phyloP scores from a whole-genome alignment of 352 stramenopile genomes.

The Plasmopara viticola region DNA sequence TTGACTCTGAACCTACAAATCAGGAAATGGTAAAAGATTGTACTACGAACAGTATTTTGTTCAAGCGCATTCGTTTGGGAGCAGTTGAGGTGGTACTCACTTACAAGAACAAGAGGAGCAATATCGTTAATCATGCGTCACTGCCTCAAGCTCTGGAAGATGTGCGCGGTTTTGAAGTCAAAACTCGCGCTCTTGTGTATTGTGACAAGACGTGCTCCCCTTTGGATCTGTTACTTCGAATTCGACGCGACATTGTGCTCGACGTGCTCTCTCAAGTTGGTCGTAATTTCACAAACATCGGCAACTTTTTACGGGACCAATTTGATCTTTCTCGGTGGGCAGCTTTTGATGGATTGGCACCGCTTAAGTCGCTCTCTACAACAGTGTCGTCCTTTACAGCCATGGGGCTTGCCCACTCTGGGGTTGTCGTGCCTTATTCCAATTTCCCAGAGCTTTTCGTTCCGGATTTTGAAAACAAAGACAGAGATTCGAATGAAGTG shows the following conservation, averaged over 20 bases:
- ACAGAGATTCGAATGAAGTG: conserved; percentile 2
- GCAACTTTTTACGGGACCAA: conserved; percentile 72
- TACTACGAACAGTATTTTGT: conserved; percentile 52
- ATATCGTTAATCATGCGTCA: conserved; percentile 6
- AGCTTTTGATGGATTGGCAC: conserved; percentile 56
- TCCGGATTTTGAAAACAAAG: background rate
- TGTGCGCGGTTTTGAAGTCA: conserved; percentile 81
- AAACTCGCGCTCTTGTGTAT: conserved; percentile 82
- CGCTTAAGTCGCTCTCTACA: conserved; percentile 43
- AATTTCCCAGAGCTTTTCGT: background rate
- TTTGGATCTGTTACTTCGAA: conserved; percentile 58
- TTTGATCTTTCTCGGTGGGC: conserved; percentile 68
- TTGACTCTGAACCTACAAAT: conserved; percentile 11
- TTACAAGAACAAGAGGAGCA: conserved; percentile 74
- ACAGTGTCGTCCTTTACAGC: conserved; percentile 20
- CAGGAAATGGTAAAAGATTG: conserved; percentile 35
- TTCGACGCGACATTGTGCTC: conserved; percentile 73
- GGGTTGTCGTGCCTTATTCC: conserved; percentile 12
- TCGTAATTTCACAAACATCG: conserved; percentile 83
- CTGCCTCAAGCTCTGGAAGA: conserved; percentile 64
- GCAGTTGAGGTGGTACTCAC: conserved; percentile 71
- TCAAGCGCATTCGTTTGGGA: conserved; percentile 76
- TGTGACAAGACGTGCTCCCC: conserved; percentile 83
- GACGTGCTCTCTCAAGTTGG: conserved; percentile 80
- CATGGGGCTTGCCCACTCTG: conserved; percentile 13